Evolutionary conservation across 2,329 filamentous ascomycete genomes (phyloP), one percentile per base, ranked within the genome.

Genomic region (Byssoonygena ceratinophila): DNA sequence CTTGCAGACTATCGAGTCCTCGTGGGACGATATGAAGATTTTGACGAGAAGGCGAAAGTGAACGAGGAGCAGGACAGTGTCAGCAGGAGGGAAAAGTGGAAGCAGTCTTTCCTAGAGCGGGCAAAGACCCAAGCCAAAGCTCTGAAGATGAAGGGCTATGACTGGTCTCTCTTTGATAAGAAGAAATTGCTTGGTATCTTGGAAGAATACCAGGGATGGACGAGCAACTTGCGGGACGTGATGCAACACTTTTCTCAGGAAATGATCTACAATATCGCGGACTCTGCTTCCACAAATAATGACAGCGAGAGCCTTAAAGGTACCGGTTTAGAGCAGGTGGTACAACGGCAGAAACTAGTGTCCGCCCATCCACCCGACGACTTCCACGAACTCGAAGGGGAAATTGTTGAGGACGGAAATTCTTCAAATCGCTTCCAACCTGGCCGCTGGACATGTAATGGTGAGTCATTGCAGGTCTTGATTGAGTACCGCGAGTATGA

Each of bases 161-260:
- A 66, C 55, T 66, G 64, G 63, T 60, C 63, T 2, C 58, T 66
- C 5, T 66, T 65, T 37, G 63, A 66, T 51, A 63, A 59, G 53
- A 58, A 62, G 50, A 63, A 59, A 49, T 52, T 66, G 45, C 48
- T 59, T 23, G 39, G 43, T 7, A 57, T 63, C 6, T 46, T 63
- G 8, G 59, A 61, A 1, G 54, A 59, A 20, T 63, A 65, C 29
- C 61, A 60, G n/a, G 52, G 55, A 23, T 65, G 59, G 63, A 60
- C 61, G 1, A 55, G 56, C 23, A 58, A 55, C 43, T 52, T 65
- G 46, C 51, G 60, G 9, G 59, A 63, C 32, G 25, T 66, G 16
- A 66, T 66, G 61, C 60, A 61, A 52, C 59, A 63, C 45, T 57
- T 64, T 40, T 63, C 58, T 4, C 60, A 64, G 43, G 60, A 63